Evolutionary conservation across 331 rosid genomes (phyloP).

Genomic region (Saraca asoca): DNA sequence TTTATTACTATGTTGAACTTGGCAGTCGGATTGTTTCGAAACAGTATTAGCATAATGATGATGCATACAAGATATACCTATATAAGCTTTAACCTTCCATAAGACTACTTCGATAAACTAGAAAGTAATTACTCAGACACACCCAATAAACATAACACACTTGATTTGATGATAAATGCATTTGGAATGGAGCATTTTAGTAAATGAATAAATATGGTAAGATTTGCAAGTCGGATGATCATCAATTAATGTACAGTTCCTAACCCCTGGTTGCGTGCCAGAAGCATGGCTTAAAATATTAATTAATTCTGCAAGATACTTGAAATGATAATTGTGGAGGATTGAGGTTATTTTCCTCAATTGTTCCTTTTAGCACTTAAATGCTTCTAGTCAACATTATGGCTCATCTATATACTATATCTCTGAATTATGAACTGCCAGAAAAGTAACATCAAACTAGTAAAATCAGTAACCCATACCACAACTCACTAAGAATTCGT

Average conservation of each 20-base stretch:
- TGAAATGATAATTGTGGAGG: not conserved
- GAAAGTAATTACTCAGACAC: not conserved
- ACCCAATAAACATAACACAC: not conserved
- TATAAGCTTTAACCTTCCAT: slow-evolving; percentile 4
- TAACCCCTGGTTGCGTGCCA: not conserved
- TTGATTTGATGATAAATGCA: not conserved
- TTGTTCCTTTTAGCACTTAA: not conserved
- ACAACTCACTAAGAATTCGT: slow-evolving; percentile 68
- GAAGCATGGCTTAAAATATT: not conserved
- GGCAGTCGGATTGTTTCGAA: slow-evolving; percentile 18
- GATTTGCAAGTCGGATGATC: not conserved
- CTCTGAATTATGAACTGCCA: not conserved
- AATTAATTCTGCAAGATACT: not conserved
- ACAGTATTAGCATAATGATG: not conserved
- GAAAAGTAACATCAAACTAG: not conserved
- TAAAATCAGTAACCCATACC: not conserved
- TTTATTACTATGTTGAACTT: not conserved
- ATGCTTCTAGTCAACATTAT: not conserved
- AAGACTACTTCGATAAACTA: not conserved
- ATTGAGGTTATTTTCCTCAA: not conserved
- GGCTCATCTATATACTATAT: slow-evolving; percentile 10
- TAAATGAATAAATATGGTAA: slow-evolving; percentile 1
- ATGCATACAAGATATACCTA: not conserved
- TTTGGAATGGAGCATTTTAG: not conserved
- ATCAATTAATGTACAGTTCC: slow-evolving; percentile 1